Evolutionary conservation across 23 red algal genomes (phyloP).

Genomic region (Gracilaria caudata): DNA sequence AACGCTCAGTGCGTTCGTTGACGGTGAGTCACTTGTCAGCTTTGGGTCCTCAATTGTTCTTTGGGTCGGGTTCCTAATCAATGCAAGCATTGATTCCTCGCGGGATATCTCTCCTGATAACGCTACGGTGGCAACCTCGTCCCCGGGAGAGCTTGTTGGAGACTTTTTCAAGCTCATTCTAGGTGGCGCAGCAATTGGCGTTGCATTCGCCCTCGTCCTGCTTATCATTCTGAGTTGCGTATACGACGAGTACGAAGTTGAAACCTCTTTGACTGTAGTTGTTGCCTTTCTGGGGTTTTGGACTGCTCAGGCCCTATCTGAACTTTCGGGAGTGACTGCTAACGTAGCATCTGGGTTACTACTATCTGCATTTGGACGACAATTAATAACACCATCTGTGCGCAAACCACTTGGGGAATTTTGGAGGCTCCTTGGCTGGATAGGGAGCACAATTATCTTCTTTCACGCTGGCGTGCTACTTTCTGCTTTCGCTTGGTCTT

Average conservation of each 20-base stretch:
- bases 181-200: constrained; percentile 78
- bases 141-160: constrained; percentile 53
- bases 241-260: constrained; percentile 82
- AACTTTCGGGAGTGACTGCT: constrained; percentile 86
- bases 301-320: constrained; percentile 76
- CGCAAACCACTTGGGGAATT: constrained; percentile 81
- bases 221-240: constrained; percentile 70
- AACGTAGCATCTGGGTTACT: constrained; percentile 81
- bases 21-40: constrained; percentile 93
- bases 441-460: constrained; percentile 91
- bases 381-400: constrained; percentile 72
- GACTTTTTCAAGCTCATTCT: constrained; percentile 63
- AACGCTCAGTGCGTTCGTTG: constrained; percentile 73
- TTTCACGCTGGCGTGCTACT: constrained; percentile 86
- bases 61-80: constrained; percentile 80
- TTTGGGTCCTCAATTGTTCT: constrained; percentile 89
- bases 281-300: constrained; percentile 93
- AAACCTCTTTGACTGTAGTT: constrained; percentile 75
- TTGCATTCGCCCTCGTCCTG: constrained; percentile 77
- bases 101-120: background rate
- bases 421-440: constrained; percentile 83
- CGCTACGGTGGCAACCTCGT: background rate
- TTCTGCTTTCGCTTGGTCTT: constrained; percentile 82
- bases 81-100: constrained; percentile 22
- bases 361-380: constrained; percentile 67